These are phyloP conservation scores for Parsonsia alboflavescens DNA, from an alignment of 257 asterid species.

Conservation along the genomic window DNA sequence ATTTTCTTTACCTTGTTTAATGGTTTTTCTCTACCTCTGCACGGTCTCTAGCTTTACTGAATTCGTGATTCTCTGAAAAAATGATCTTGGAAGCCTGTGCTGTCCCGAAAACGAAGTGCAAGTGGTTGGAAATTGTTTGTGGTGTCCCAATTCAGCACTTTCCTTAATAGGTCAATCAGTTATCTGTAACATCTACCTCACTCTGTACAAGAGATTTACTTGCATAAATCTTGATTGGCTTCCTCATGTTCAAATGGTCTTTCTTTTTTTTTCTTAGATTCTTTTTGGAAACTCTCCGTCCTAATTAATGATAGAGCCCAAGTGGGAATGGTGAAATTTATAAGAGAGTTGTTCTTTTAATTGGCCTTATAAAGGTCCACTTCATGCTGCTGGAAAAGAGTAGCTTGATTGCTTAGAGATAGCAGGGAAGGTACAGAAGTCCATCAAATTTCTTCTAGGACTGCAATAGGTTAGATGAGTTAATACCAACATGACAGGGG, in stretches of 20 bases:
- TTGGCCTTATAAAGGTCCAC: neutral
- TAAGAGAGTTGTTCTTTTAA: neutral
- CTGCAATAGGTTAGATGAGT: constrained; percentile 9
- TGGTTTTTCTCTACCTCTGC: neutral
- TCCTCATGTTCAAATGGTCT: neutral
- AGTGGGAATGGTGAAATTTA: neutral
- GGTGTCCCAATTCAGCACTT: constrained; percentile 4
- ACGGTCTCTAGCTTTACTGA: neutral
- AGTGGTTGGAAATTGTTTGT: neutral
- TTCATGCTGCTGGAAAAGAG: constrained; percentile 5
- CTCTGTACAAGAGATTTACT: neutral
- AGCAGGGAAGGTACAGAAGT: neutral
- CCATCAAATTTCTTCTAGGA: neutral
- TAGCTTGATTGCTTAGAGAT: constrained; percentile 7
- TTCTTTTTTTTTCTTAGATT: neutral
- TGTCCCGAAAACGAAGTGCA: neutral
- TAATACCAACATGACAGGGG: neutral
- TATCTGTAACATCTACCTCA: constrained; percentile 7
- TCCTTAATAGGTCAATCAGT: constrained; percentile 6
- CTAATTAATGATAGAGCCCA: neutral
- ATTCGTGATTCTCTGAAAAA: neutral
- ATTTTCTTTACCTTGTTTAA: neutral
- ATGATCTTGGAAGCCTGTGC: too few relatives aligned
- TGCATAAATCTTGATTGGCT: neutral
- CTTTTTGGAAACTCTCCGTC: neutral